phyloP scores from a whole-genome alignment of 1,284 basidiomycete genomes.

The Malassezia obtusa region DNA sequence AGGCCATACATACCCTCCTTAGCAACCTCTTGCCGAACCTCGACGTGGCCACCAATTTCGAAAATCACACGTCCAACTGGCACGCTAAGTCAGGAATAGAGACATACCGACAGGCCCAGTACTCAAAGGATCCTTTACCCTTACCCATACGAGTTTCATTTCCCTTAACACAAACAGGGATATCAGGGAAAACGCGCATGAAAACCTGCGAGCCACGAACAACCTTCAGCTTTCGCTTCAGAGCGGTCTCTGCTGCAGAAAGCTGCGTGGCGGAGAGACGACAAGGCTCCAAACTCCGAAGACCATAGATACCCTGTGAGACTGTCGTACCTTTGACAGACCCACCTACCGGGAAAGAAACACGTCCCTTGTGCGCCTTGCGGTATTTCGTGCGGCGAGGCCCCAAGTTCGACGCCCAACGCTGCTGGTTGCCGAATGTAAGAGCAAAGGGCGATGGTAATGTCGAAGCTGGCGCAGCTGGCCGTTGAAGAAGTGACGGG shows the following conservation, averaged over 20 bases:
- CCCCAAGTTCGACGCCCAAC: conserved; percentile 60
- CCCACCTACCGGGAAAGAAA: conserved; percentile 59
- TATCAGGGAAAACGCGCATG: conserved; percentile 86
- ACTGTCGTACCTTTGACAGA: conserved; percentile 88
- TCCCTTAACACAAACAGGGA: conserved; percentile 95
- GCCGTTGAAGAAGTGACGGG: not conserved
- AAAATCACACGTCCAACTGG: conserved; percentile 86
- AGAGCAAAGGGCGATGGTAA: not conserved
- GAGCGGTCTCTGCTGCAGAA: conserved; percentile 70
- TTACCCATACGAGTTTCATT: conserved; percentile 99
- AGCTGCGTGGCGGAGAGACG: conserved; percentile 87
- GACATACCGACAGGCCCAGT: conserved; percentile 86
- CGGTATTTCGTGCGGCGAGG: conserved; percentile 70
- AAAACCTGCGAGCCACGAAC: conserved; percentile 83
- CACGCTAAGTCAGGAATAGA: conserved; percentile 56
- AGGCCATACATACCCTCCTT: conserved; percentile 63
- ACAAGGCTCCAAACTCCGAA: conserved; percentile 73
- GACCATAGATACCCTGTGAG: conserved; percentile 80
- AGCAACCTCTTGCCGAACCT: conserved; percentile 83
- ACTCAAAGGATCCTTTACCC: conserved; percentile 95
- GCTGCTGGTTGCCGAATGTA: conserved; percentile 34
- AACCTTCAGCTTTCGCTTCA: conserved; percentile 80
- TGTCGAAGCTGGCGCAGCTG: not conserved
- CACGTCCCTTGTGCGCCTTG: conserved; percentile 76
- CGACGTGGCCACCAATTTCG: conserved; percentile 74